Percentiles rank a stretch among this genome's conserved stretches.
Conservation (phyloP, 305 asterid species). For the Fraxinus latifolia region DNA sequence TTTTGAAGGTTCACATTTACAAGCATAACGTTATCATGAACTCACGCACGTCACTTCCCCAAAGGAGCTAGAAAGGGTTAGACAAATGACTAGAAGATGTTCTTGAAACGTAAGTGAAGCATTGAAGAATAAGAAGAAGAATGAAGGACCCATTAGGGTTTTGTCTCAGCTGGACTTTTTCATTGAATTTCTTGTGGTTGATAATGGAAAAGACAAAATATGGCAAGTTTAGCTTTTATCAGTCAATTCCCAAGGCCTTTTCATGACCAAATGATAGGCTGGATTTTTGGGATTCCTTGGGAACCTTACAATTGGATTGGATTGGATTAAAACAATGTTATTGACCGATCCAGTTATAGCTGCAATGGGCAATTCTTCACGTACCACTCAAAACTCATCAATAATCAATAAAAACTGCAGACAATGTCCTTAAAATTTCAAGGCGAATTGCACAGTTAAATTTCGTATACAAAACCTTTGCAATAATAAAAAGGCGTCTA, state of each 20-base stretch:
- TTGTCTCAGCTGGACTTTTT: neutral
- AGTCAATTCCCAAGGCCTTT: neutral
- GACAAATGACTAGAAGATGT: neutral
- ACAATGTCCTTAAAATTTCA: no score
- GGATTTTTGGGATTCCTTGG: constrained; percentile 14
- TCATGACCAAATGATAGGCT: constrained; percentile 12
- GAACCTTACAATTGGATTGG: neutral
- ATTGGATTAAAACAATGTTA: neutral
- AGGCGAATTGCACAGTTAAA: no score
- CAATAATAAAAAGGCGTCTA: no score
- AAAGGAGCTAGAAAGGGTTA: neutral
- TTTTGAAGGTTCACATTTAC: no score
- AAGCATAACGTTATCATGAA: no score
- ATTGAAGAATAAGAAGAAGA: neutral
- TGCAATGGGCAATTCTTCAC: no score
- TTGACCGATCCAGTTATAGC: neutral
- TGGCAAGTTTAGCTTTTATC: neutral
- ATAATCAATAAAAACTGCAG: no score
- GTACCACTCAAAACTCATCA: no score
- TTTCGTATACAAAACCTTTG: no score
- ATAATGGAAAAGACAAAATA: constrained; percentile 11
- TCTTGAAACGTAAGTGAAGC: neutral
- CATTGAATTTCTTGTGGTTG: constrained; percentile 21
- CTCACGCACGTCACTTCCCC: no score
- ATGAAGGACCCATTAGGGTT: neutral